phyloP scores from a whole-genome alignment of 2,329 filamentous ascomycete genomes.

The Westerdykella ornata region DNA sequence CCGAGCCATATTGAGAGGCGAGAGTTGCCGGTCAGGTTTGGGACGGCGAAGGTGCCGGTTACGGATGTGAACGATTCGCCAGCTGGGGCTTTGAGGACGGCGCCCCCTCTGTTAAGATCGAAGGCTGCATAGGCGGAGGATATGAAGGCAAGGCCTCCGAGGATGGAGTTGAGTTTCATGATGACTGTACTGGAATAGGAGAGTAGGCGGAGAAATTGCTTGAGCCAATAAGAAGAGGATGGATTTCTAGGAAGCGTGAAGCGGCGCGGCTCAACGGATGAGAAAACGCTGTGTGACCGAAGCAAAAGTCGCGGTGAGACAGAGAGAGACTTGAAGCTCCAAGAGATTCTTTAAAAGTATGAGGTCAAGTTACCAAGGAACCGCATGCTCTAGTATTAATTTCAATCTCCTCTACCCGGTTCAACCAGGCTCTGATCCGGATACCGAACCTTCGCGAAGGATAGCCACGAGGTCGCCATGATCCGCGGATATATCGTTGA shows the following conservation, averaged over 20 bases:
- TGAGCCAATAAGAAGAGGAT: not conserved
- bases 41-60: constrained; percentile 20
- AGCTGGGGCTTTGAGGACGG: constrained; percentile 21
- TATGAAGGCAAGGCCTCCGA: constrained; percentile 7
- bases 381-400: constrained; percentile 8
- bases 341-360: constrained; percentile 5
- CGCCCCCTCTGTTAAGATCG: constrained; percentile 20
- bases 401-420: constrained; percentile 9
- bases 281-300: constrained; percentile 1
- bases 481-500: not conserved
- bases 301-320: constrained; percentile 2
- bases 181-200: not conserved
- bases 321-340: not conserved
- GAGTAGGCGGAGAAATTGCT: not conserved
- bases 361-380: not conserved
- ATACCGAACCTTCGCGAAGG: not conserved
- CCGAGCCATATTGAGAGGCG: constrained; percentile 22
- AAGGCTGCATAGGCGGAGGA: constrained; percentile 17
- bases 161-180: constrained; percentile 12
- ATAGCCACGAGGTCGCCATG: not conserved
- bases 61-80: constrained; percentile 18
- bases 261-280: not conserved
- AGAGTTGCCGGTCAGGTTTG: constrained; percentile 14
- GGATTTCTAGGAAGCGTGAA: not conserved
- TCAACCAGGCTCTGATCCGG: not conserved